Base-by-base conservation (phyloP, 768 basidiomycete species). In the Mycena rosella region DNA sequence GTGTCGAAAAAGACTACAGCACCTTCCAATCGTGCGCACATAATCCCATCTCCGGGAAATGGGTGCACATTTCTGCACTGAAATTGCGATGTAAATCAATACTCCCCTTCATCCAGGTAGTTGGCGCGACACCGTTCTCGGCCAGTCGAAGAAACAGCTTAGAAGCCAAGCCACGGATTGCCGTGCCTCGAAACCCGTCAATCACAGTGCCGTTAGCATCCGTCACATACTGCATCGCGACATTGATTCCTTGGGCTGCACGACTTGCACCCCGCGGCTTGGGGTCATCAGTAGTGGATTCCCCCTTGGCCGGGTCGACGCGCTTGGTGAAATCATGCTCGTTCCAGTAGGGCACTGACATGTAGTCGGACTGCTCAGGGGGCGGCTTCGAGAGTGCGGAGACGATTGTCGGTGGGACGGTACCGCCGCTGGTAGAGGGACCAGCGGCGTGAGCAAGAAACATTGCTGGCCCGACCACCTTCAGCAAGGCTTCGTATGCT, bases 21-120 rank as follows among this genome's bases (percentile, higher is more conserved):
- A 34, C 32, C 32, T 67, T 67, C 59, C 59, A 67, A 32, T 67
- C 42, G 9, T 61, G 24, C 4, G 26, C 59, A 18, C 65, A 67
- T 29, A 60, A 32, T 3, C 48, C 49, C 47, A 67, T 52, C 59
- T 67, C 59, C 7, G 65, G 65, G 38, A 55, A 67, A 10, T 48
- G n/a, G 18, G 2, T 13, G 13, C 58, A 60, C 5, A 60, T 47
- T 11, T 32, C 44, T 34, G 44, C n/a, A 27, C 45, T 60, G 22
- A 60, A 60, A 3, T 14, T 34, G 5, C 45, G 10, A 34, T 27
- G 45, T 30, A 60, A n/a, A 3, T 60, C 45, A 13, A 34, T 20
- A 9, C 58, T 18, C 8, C 32, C 47, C n/a, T 48, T 48, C 14
- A 20, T 32, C 58, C 58, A 60, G n/a, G 58, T 48, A 2, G 22